phyloP scores from a whole-genome alignment of 2,329 filamentous ascomycete species.

The Microdochium paspali region DNA sequence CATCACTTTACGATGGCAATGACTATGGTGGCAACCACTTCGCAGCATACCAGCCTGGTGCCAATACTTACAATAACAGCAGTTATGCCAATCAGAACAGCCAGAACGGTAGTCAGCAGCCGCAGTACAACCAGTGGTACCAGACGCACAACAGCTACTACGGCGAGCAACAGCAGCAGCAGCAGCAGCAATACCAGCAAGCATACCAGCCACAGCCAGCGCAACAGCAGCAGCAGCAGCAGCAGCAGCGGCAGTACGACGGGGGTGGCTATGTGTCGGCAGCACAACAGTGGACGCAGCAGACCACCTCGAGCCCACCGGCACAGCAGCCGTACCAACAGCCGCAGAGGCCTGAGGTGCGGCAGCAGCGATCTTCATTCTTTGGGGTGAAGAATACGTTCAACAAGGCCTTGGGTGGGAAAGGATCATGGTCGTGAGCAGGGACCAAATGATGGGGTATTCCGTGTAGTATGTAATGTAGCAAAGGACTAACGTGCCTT shows the following conservation, averaged over 20 bases:
- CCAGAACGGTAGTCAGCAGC: constrained; percentile 10
- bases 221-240: constrained; percentile 1
- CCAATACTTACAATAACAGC: constrained; percentile 9
- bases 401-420: constrained; percentile 11
- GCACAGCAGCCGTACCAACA: constrained; percentile 1
- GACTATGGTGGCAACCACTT: constrained; percentile 2
- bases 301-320: background rate
- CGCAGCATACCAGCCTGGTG: constrained; percentile 10
- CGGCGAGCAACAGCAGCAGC: constrained; percentile 1
- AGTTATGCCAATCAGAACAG: constrained; percentile 4
- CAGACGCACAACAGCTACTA: constrained; percentile 10
- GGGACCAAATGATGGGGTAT: too few species aligned
- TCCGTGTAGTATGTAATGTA: too few species aligned
- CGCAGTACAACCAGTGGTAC: constrained; percentile 8
- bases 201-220: constrained; percentile 8
- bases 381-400: constrained; percentile 16
- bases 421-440: background rate
- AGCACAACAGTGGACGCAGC: background rate
- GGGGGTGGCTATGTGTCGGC: background rate
- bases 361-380: constrained; percentile 15
- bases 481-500: too few species aligned
- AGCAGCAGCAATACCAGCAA: constrained; percentile 2
- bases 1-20: background rate
- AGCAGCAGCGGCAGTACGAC: constrained; percentile 4
- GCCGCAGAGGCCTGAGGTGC: constrained; percentile 9